phyloP scores from a whole-genome alignment of 2,329 filamentous ascomycete species.

The Trichoderma sp. region DNA sequence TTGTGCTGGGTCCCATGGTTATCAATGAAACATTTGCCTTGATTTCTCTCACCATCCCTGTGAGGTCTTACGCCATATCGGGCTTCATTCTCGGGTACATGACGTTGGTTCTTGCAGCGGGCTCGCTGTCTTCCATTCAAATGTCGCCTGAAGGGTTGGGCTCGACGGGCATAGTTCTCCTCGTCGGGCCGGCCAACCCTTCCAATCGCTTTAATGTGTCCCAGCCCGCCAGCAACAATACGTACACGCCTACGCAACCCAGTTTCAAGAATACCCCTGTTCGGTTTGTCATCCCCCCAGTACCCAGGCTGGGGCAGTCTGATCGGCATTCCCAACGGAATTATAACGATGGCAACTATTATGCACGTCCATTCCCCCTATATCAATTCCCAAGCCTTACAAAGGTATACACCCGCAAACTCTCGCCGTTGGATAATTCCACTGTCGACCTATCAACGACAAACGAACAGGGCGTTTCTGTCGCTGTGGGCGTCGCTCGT shows the following conservation, averaged over 20 bases:
- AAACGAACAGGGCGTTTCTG: conserved; percentile 67
- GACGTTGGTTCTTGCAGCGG: conserved; percentile 71
- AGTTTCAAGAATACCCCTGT: conserved; percentile 45
- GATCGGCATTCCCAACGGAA: conserved; percentile 45
- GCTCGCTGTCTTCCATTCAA: conserved; percentile 59
- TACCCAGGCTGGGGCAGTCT: conserved; percentile 34
- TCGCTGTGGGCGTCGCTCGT: conserved; percentile 78
- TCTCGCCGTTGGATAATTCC: conserved; percentile 58
- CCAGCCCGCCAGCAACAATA: conserved; percentile 45
- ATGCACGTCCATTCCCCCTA: conserved; percentile 56
- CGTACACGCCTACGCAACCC: conserved; percentile 38
- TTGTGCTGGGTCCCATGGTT: conserved; percentile 74
- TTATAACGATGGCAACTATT: conserved; percentile 37
- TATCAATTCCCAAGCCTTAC: conserved; percentile 60
- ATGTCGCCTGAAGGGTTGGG: conserved; percentile 67
- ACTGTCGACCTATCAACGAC: conserved; percentile 63
- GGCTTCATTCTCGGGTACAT: conserved; percentile 75
- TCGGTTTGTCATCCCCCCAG: conserved; percentile 60
- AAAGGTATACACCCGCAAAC: conserved; percentile 52
- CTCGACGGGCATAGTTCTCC: conserved; percentile 63
- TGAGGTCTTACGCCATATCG: conserved; percentile 58
- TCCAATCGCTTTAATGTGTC: conserved; percentile 61
- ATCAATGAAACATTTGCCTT: conserved; percentile 72
- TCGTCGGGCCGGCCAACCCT: conserved; percentile 63
- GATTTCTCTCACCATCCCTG: conserved; percentile 75